A percentile compares a stretch with the other conserved stretches of the same genome.
Evolutionary conservation across 140 eudicot species (phyloP).

Genomic region (Anethum foeniculum): DNA sequence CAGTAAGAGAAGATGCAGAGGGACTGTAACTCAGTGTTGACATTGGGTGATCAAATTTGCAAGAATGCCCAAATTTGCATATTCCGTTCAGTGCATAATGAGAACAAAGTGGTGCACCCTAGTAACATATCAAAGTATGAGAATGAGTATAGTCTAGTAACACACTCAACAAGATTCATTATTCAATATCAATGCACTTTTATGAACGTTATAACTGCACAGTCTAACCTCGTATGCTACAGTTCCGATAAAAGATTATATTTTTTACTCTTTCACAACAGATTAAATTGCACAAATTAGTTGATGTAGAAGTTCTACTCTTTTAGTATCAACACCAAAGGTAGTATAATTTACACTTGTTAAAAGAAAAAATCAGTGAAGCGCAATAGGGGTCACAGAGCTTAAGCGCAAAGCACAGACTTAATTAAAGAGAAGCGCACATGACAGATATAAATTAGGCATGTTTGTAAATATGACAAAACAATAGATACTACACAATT

Average conservation of each 20-base stretch:
- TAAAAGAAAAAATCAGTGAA: not conserved
- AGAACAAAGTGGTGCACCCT: conserved; percentile 90
- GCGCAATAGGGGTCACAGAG: not conserved
- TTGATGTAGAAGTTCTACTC: not conserved
- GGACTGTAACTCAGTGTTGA: conserved; percentile 80
- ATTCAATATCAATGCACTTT: not conserved
- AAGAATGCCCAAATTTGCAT: conserved; percentile 84
- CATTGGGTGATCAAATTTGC: conserved; percentile 96
- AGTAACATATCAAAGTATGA: conserved; percentile 7
- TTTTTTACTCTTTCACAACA: not conserved
- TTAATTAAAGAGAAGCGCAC: not conserved
- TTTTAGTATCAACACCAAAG: not conserved
- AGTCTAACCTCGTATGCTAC: not conserved
- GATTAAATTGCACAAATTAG: not conserved
- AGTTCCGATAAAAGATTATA: not conserved
- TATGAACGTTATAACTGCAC: not conserved
- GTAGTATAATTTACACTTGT: not conserved
- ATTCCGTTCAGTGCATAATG: conserved; percentile 83
- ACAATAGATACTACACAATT: not conserved
- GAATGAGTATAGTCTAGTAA: conserved; percentile 4
- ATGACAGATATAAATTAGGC: not conserved
- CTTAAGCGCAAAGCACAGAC: no score
- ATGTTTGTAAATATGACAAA: not conserved
- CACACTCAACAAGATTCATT: not conserved
- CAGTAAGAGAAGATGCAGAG: conserved; percentile 89